phyloP scores from a whole-genome alignment of 306 rosid genomes.

The Sesbania bispinosa region DNA sequence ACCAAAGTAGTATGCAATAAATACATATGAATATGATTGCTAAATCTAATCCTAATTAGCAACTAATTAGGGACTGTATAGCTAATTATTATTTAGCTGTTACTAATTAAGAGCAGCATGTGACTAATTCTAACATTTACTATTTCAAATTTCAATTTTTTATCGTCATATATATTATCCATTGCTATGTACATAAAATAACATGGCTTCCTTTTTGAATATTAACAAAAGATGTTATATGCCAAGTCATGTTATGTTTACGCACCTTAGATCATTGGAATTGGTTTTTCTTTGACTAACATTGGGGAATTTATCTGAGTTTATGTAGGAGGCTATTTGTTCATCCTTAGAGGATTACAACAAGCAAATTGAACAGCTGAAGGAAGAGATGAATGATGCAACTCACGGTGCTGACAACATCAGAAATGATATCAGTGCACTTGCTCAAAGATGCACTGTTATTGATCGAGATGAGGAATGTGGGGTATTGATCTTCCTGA shows the following conservation, averaged over 20 bases:
- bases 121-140: no score
- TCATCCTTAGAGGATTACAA: slow-evolving; percentile 95
- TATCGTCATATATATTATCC: not conserved
- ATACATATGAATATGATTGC: no score
- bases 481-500: slow-evolving; percentile 66
- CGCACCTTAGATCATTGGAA: not conserved
- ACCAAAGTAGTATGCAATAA: no score
- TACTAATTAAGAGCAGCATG: no score
- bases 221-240: slow-evolving; percentile 16
- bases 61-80: no score
- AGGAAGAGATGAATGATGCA: slow-evolving; percentile 98
- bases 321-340: slow-evolving; percentile 85
- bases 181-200: slow-evolving; percentile 5
- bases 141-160: no score
- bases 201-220: not conserved
- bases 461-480: slow-evolving; percentile 95
- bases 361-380: slow-evolving; percentile 93
- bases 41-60: no score
- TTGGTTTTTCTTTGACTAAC: slow-evolving; percentile 7
- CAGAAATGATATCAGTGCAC: slow-evolving; percentile 93
- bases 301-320: slow-evolving; percentile 18
- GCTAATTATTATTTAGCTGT: no score
- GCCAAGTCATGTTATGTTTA: not conserved
- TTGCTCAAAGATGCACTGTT: slow-evolving; percentile 96
- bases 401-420: slow-evolving; percentile 97